Conservation (phyloP, 345 rosid species). For the Salix viminalis region DNA sequence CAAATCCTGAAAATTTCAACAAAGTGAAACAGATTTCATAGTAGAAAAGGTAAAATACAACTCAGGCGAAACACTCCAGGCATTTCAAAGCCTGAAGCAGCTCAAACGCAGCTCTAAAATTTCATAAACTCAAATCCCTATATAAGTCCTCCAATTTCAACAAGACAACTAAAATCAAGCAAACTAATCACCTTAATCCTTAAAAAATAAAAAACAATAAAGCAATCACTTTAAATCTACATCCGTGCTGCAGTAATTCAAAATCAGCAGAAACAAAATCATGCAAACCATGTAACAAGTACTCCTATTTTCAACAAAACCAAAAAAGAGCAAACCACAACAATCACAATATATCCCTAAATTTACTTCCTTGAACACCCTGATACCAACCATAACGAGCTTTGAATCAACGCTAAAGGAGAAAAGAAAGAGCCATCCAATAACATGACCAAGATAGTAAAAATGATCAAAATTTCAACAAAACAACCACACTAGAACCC, state of each 20-base stretch:
- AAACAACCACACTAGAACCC: background rate
- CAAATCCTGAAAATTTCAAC: conserved; percentile 8
- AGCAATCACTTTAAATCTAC: background rate
- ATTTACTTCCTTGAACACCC: background rate
- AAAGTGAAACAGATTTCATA: background rate
- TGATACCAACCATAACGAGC: background rate
- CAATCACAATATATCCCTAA: background rate
- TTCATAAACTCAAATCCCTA: background rate
- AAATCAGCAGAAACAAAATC: background rate
- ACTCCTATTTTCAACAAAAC: background rate
- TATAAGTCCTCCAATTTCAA: background rate
- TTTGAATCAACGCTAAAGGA: background rate
- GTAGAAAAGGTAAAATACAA: background rate
- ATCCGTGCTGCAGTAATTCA: background rate
- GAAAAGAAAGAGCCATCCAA: background rate
- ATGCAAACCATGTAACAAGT: background rate
- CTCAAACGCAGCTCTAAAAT: background rate
- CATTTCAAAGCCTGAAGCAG: background rate
- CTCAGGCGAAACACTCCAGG: background rate
- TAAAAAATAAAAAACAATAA: background rate
- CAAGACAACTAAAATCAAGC: background rate
- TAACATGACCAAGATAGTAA: background rate
- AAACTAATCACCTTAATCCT: background rate
- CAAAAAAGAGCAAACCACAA: background rate
- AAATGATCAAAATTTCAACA: background rate